Conservation (phyloP, 2,329 filamentous ascomycete species). For the Colletotrichum godetiae region DNA sequence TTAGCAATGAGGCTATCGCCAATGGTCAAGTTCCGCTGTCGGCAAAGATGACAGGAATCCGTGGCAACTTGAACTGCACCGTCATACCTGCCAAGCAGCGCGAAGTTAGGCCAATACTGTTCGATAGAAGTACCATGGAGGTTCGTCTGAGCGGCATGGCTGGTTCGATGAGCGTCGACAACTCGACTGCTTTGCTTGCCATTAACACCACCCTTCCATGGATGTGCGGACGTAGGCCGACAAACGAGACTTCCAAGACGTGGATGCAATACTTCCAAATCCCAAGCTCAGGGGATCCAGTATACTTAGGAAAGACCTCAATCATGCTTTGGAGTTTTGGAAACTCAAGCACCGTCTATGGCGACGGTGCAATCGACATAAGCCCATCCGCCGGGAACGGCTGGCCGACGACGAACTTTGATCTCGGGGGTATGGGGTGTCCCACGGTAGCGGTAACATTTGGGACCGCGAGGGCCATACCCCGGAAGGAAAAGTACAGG, state of each 20-base stretch:
- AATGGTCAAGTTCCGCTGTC: constrained; percentile 27
- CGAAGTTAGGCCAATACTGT: not conserved
- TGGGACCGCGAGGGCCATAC: not conserved
- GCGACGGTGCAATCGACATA: constrained; percentile 38
- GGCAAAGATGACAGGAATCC: constrained; percentile 35
- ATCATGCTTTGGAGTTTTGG: constrained; percentile 36
- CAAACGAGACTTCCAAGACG: not conserved
- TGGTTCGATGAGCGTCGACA: not conserved
- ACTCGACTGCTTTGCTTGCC: constrained; percentile 28
- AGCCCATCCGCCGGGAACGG: not conserved
- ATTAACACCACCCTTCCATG: constrained; percentile 38
- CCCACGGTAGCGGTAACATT: constrained; percentile 15
- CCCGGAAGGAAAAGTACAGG: not conserved
- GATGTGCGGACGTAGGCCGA: not conserved
- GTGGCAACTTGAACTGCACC: constrained; percentile 38
- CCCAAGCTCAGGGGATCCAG: constrained; percentile 31
- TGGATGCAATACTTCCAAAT: constrained; percentile 40
- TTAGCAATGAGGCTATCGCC: constrained; percentile 14
- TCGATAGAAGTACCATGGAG: not conserved
- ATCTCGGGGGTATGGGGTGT: not conserved
- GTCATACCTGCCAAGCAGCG: constrained; percentile 32
- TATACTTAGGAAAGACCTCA: constrained; percentile 39
- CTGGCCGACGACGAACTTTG: not conserved
- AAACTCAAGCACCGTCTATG: constrained; percentile 21
- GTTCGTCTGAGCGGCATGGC: constrained; percentile 14